Evolutionary conservation across 2,329 filamentous ascomycete species (phyloP).

Genomic region (Fusarium humuli): DNA sequence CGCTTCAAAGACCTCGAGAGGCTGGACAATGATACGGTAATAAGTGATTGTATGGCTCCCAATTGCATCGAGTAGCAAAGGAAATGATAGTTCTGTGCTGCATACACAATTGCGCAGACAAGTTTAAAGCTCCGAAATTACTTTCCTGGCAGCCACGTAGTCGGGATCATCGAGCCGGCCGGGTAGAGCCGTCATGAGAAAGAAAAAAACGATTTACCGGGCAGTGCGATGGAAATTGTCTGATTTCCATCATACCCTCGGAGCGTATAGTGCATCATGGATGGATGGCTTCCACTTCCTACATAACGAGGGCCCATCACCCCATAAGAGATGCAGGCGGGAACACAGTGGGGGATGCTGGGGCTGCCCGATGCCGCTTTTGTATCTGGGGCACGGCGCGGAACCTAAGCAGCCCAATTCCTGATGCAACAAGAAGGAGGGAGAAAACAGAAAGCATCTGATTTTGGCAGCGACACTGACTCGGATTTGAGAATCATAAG

Average conservation of each 20-base stretch:
- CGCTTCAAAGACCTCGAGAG: constrained; percentile 5
- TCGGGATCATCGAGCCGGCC: not conserved
- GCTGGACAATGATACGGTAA: constrained; percentile 30
- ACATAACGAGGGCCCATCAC: constrained; percentile 23
- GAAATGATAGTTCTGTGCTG: constrained; percentile 28
- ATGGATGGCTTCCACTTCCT: constrained; percentile 8
- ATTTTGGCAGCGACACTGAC: not conserved
- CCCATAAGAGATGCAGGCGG: constrained; percentile 34
- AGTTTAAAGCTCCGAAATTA: not conserved
- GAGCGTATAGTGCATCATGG: constrained; percentile 16
- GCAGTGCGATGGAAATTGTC: constrained; percentile 16
- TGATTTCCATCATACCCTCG: constrained; percentile 38
- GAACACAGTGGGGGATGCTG: constrained; percentile 26
- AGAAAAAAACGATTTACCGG: not conserved
- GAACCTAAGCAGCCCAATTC: constrained; percentile 25
- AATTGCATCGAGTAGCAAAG: constrained; percentile 15
- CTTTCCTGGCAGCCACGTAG: constrained; percentile 3
- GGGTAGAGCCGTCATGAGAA: constrained; percentile 5
- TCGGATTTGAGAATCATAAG: not conserved
- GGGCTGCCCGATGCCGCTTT: constrained; percentile 25
- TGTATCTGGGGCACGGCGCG: constrained; percentile 14
- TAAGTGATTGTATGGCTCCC: constrained; percentile 11
- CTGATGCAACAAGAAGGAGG: constrained; percentile 17
- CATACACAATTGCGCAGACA: constrained; percentile 13
- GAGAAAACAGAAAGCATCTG: constrained; percentile 11